Evolutionary conservation across 2,329 filamentous ascomycete species (phyloP).

Genomic region (Fusarium redolens): DNA sequence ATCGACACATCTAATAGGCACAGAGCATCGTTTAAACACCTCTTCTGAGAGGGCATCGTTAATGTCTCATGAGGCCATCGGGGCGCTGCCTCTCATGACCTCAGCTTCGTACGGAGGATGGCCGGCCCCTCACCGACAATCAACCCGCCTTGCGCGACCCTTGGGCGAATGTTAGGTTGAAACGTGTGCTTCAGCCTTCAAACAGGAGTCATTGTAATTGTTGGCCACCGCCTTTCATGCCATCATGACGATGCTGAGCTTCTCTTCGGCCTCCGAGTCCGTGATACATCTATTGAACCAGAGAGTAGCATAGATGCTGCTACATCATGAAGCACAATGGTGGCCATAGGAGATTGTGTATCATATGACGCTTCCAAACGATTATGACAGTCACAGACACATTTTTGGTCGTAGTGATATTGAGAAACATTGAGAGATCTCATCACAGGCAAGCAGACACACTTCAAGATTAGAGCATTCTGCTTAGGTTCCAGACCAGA

Average conservation of each 20-base stretch:
- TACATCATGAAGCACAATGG: background rate
- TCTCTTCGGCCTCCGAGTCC: background rate
- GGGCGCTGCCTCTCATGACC: background rate
- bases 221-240: slow-evolving; percentile 5
- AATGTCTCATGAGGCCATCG: slow-evolving; percentile 9
- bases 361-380: slow-evolving; percentile 16
- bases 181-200: slow-evolving; percentile 27
- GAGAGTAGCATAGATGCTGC: background rate
- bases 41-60: background rate
- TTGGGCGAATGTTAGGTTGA: slow-evolving; percentile 21
- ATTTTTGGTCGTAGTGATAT: background rate
- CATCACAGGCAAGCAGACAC: background rate
- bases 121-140: background rate
- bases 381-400: background rate
- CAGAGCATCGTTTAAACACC: background rate
- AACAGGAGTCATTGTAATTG: background rate
- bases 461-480: background rate
- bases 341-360: background rate
- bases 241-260: slow-evolving; percentile 18
- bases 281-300: background rate
- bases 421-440: background rate
- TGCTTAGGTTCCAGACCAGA: slow-evolving; percentile 1
- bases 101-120: background rate
- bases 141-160: background rate
- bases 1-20: background rate